These are phyloP conservation scores for Mycena crocata DNA, from an alignment of 768 basidiomycete genomes.

Conservation along the genomic window DNA sequence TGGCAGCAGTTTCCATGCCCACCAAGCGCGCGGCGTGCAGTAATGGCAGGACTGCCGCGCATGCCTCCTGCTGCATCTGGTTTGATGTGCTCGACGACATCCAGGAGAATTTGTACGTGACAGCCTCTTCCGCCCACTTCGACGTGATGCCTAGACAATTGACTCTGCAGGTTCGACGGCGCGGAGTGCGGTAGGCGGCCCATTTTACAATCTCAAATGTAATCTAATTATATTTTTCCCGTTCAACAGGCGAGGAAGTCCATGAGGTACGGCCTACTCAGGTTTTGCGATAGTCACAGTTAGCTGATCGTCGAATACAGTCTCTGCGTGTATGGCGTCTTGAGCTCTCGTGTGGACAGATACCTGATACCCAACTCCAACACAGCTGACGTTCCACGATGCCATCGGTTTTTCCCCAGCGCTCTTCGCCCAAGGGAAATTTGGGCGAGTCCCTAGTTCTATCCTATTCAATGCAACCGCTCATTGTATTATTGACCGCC, in stretches of 20 bases:
- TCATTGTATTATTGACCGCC: neutral
- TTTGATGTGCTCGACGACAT: conserved; percentile 52
- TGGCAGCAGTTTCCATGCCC: conserved; percentile 47
- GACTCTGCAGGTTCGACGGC: conserved; percentile 41
- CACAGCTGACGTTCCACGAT: conserved; percentile 46
- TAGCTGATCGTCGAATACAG: conserved; percentile 9
- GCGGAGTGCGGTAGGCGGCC: conserved; percentile 43
- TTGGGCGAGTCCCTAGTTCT: conserved; percentile 36
- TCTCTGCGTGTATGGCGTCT: conserved; percentile 40
- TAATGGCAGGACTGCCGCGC: conserved; percentile 32
- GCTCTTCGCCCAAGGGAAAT: conserved; percentile 31
- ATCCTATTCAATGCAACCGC: neutral
- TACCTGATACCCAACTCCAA: too few species aligned
- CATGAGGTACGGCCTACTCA: conserved; percentile 41
- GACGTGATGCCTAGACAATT: neutral
- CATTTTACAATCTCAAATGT: too few species aligned
- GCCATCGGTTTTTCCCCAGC: conserved; percentile 48
- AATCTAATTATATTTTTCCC: too few species aligned
- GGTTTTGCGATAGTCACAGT: neutral
- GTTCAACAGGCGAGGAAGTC: conserved; percentile 44
- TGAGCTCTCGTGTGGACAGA: too few species aligned
- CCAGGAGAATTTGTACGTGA: conserved; percentile 44
- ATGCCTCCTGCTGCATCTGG: conserved; percentile 46
- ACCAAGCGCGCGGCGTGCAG: conserved; percentile 44
- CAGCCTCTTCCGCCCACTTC: too few species aligned